phyloP scores from a whole-genome alignment of 176 grass and related monocot genomes.

The Olyra latifolia region DNA sequence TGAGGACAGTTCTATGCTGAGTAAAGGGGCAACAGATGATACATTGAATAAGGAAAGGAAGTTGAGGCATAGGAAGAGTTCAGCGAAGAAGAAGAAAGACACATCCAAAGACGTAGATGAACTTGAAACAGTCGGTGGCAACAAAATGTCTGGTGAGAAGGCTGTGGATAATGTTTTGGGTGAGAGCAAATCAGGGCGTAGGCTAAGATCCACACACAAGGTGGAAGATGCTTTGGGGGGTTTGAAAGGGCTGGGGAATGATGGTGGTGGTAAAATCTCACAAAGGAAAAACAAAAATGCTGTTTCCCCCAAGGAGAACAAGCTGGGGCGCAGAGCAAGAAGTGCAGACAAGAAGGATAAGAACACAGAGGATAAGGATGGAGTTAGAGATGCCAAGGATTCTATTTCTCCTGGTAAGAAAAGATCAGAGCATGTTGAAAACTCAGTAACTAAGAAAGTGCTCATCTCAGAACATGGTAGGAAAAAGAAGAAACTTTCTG shows the following conservation, averaged over 20 bases:
- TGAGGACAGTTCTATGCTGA: background rate
- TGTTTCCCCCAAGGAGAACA: slow-evolving; percentile 30
- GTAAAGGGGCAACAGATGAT: slow-evolving; percentile 8
- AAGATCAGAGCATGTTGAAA: slow-evolving; percentile 8
- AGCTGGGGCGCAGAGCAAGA: background rate
- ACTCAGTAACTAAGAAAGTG: background rate
- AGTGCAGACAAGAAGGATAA: slow-evolving; percentile 25
- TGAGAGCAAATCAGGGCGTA: slow-evolving; percentile 35
- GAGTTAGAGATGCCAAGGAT: slow-evolving; percentile 23
- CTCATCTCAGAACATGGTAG: slow-evolving; percentile 45
- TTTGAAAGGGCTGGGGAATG: slow-evolving; percentile 25
- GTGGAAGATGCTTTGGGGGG: slow-evolving; percentile 28
- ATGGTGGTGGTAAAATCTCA: slow-evolving; percentile 18
- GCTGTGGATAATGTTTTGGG: slow-evolving; percentile 4
- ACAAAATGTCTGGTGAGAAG: slow-evolving; percentile 1
- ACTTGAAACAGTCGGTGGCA: slow-evolving; percentile 21
- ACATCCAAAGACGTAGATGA: slow-evolving; percentile 21
- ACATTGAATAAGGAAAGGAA: slow-evolving; percentile 14
- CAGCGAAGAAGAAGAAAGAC: slow-evolving; percentile 26
- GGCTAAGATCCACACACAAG: slow-evolving; percentile 39
- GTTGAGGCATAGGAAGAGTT: slow-evolving; percentile 17
- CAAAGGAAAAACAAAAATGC: background rate
- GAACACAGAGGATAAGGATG: slow-evolving; percentile 28
- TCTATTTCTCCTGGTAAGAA: slow-evolving; percentile 30
- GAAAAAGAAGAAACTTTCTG: slow-evolving; percentile 57